Evolutionary conservation across 306 rosid genomes (phyloP), one percentile per base, ranked within the genome.

Genomic region (Begonia loranthoides): DNA sequence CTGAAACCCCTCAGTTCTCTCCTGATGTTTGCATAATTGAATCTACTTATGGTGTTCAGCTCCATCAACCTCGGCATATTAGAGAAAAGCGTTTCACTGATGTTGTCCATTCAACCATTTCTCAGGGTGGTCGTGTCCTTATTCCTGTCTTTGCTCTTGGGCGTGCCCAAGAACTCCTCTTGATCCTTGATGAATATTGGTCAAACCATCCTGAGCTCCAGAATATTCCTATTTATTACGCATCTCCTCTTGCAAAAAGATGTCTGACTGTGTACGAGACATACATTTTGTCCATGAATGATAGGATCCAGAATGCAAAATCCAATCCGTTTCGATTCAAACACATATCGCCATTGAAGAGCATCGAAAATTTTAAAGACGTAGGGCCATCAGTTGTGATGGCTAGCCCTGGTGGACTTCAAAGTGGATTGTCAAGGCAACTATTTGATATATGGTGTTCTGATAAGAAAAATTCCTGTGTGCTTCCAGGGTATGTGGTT

Each of bases 401-500:
- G 97, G 97, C 97, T n/a, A 89, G 97, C 63, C 97, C 97, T 5
- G 58, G 87, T 62, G 87, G 78, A 39, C 83, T 89, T 60, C 97
- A 89, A 61, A 84, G 97, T 45, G 97, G 97, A 19, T 65, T 89
- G 70, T 89, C 95, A 13, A 63, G 95, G 15, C 95, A 89, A 60
- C 75, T 89, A 40, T 89, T 89, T 46, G 97, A 89, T 60, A 66
- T 56, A 79, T 89, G 97, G 97, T 89, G 95, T 79, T 79, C 95
- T 46, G 94, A 82, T 67, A 82, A 86, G 72, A 89, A 68, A 60
- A 89, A 89, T 65, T 57, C 95, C 3, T 89, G 97, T 21, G 71
- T 89, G 64, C 36, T 89, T 56, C 90, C 95, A 0, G 95, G 97
- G 54, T 89, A 82, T 71, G 79, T 85, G 61, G 94, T 89, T 17